Evolutionary conservation across 306 rosid genomes (phyloP).

Genomic region (Acacia crassicarpa): DNA sequence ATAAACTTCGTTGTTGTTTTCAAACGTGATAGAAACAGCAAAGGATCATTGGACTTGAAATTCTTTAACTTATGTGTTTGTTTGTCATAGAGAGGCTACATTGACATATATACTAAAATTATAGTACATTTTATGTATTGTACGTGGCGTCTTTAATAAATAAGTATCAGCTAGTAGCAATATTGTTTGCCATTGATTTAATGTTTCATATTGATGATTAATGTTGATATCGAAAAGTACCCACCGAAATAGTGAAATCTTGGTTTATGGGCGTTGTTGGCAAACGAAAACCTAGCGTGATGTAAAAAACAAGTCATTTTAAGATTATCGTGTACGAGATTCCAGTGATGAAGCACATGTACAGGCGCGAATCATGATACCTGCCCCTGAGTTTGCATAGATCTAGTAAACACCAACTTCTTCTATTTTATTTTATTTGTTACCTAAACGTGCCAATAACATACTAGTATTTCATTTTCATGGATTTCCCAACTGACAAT

Average conservation of each 20-base stretch:
- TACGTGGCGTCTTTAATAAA: not conserved
- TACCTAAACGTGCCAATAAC: conserved; percentile 11
- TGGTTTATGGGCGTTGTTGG: conserved; percentile 17
- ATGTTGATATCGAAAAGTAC: not conserved
- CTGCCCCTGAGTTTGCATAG: conserved; percentile 44
- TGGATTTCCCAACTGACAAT: conserved; percentile 9
- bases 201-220: not conserved
- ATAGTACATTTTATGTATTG: not conserved
- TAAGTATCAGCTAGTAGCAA: not conserved
- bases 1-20: not conserved
- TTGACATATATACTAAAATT: not conserved
- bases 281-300: conserved; percentile 14
- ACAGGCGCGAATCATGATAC: conserved; percentile 29
- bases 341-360: conserved; percentile 43
- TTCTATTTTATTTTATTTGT: not conserved
- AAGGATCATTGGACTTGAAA: not conserved
- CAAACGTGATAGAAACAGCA: not conserved
- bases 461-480: conserved; percentile 4
- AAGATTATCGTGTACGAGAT: not conserved
- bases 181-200: not conserved
- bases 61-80: not conserved
- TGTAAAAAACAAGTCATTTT: not conserved
- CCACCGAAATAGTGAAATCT: not conserved
- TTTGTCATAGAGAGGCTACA: not conserved
- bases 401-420: conserved; percentile 25